phyloP scores from a whole-genome alignment of 768 basidiomycete species.

The Candolleomyces eurysporus region DNA sequence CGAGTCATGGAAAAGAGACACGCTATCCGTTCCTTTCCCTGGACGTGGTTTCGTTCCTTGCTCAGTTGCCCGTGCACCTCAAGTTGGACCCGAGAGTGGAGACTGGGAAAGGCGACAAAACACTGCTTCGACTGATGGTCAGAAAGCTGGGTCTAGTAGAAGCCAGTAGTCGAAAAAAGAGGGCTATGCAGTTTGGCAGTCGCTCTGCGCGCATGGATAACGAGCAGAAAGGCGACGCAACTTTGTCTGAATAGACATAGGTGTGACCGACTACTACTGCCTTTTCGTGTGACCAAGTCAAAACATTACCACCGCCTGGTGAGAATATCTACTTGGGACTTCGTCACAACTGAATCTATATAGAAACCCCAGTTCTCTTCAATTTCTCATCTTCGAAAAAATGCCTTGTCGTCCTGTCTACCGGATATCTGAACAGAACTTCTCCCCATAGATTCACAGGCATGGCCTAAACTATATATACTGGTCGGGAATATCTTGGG shows the following conservation, averaged over 20 bases:
- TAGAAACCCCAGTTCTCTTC: no score
- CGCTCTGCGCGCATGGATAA: conserved; percentile 84
- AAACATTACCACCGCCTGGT: no score
- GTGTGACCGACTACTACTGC: no score
- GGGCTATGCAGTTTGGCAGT: conserved; percentile 97
- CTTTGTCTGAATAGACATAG: conserved; percentile 18
- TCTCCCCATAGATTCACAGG: not conserved
- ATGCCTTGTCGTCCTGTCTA: not conserved
- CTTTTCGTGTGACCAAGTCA: no score
- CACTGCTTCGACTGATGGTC: conserved; percentile 72
- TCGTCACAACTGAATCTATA: no score
- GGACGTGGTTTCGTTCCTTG: conserved; percentile 72
- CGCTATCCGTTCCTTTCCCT: conserved; percentile 90
- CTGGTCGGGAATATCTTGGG: not conserved
- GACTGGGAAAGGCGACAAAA: conserved; percentile 87
- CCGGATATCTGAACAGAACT: conserved; percentile 6
- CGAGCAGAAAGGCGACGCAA: conserved; percentile 52
- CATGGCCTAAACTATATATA: not conserved
- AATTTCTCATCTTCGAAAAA: no score
- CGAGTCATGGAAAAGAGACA: conserved; percentile 88
- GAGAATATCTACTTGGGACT: not conserved
- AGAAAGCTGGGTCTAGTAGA: conserved; percentile 70
- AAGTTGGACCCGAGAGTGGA: conserved; percentile 79
- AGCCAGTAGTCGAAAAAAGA: conserved; percentile 77
- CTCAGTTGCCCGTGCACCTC: conserved; percentile 71